A percentile compares a stretch with the other conserved stretches of the same genome.
Evolutionary conservation across 441 rosid genomes (phyloP).

Genomic region (Gossypium davidsonii): DNA sequence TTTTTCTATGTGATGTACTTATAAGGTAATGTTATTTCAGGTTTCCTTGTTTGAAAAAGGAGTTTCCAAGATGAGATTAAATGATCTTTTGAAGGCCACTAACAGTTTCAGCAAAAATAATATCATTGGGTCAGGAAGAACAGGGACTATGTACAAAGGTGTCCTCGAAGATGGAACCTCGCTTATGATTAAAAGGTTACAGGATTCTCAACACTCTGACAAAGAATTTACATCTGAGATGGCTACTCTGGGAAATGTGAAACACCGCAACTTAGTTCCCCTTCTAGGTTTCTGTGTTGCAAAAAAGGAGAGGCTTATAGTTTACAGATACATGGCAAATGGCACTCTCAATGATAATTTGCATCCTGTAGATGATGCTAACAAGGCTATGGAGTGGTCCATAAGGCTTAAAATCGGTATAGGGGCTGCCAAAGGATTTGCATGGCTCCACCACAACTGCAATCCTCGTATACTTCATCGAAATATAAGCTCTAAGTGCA

Average conservation of each 20-base stretch:
- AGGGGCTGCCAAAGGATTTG: conserved; percentile 74
- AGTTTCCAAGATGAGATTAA: conserved; percentile 57
- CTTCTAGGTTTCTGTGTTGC: conserved; percentile 79
- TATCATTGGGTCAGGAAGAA: conserved; percentile 73
- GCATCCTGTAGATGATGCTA: conserved; percentile 36
- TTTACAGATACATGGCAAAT: conserved; percentile 66
- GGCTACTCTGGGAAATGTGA: conserved; percentile 74
- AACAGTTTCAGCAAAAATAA: conserved; percentile 62
- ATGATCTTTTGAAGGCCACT: conserved; percentile 81
- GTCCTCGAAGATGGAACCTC: conserved; percentile 57
- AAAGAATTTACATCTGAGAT: conserved; percentile 66
- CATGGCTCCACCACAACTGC: conserved; percentile 93
- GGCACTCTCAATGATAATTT: conserved; percentile 60
- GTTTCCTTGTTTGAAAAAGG: conserved; percentile 77
- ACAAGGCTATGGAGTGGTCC: conserved; percentile 64
- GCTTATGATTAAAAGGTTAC: conserved; percentile 76
- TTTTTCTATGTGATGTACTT: conserved; percentile 7
- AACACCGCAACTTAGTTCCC: conserved; percentile 70
- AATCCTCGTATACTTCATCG: conserved; percentile 87
- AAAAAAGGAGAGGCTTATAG: conserved; percentile 63
- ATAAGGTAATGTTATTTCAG: conserved; percentile 32
- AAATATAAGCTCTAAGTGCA: conserved; percentile 78
- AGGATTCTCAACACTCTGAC: conserved; percentile 73
- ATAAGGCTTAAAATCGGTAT: conserved; percentile 69
- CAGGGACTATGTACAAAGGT: conserved; percentile 74